phyloP scores from a whole-genome alignment of 2,329 filamentous ascomycete species.

The Fusarium tupiense region DNA sequence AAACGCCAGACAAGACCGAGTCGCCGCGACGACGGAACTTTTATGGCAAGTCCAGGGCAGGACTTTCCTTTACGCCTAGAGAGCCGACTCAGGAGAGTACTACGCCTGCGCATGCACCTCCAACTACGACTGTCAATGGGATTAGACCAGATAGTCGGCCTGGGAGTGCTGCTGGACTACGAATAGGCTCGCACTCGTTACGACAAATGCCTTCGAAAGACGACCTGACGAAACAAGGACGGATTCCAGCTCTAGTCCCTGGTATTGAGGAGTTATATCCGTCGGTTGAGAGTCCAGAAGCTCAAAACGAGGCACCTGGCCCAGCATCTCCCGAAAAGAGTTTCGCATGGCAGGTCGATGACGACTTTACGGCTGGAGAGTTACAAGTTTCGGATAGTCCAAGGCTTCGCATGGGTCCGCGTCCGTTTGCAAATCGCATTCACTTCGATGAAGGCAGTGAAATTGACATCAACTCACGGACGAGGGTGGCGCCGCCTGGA shows the following conservation, averaged over 20 bases:
- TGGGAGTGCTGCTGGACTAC: conserved; percentile 12
- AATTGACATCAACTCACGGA: conserved; percentile 44
- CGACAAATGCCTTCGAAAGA: conserved; percentile 37
- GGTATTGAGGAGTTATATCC: conserved; percentile 52
- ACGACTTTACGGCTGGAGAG: conserved; percentile 67
- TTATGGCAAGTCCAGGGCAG: conserved; percentile 41
- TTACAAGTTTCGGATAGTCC: conserved; percentile 66
- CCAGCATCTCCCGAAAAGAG: conserved; percentile 59
- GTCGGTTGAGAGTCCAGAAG: conserved; percentile 45
- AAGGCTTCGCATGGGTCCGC: conserved; percentile 54
- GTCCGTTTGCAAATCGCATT: conserved; percentile 50
- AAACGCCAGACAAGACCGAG: conserved; percentile 31
- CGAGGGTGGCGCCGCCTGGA: conserved; percentile 42
- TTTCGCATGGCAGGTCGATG: conserved; percentile 65
- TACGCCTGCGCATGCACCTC: background rate
- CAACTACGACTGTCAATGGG: conserved; percentile 10
- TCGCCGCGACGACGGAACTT: conserved; percentile 33
- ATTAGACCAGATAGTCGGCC: conserved; percentile 6
- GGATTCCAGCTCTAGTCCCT: conserved; percentile 51
- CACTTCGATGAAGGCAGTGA: conserved; percentile 46
- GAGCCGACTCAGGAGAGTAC: conserved; percentile 20
- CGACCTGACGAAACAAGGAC: conserved; percentile 42
- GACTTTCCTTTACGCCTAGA: conserved; percentile 35
- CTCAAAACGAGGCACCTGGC: conserved; percentile 1
- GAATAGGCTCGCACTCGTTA: conserved; percentile 19